Conservation (phyloP, 2,329 filamentous ascomycete genomes). For the Neonectria sp. region DNA sequence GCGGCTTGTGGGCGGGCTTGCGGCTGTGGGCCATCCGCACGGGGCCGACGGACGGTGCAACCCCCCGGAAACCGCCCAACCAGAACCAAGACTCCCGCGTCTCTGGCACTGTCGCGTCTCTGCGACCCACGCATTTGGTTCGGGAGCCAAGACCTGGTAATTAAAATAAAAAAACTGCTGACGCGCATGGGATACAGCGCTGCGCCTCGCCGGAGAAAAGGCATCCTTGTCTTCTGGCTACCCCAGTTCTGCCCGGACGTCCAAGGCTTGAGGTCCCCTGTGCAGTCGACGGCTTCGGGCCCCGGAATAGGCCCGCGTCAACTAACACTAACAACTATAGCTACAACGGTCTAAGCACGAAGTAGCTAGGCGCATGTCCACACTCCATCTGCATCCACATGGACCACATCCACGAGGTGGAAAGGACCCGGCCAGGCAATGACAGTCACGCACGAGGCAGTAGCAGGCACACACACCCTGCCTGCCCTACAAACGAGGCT, state of each 20-base stretch:
- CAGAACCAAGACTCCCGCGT: not conserved
- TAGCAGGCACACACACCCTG: too few relatives aligned
- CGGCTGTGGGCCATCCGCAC: conserved; percentile 1
- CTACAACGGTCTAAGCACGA: not conserved
- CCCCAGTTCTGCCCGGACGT: not conserved
- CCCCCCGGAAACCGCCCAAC: not conserved
- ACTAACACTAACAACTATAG: not conserved
- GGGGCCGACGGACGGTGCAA: not conserved
- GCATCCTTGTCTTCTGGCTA: not conserved
- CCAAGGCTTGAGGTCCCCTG: not conserved
- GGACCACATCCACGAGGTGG: too few relatives aligned
- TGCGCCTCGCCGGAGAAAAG: not conserved
- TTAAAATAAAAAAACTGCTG: conserved; percentile 4
- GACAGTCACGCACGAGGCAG: conserved; percentile 1
- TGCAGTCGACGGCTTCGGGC: not conserved
- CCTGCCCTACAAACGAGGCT: conserved; percentile 5
- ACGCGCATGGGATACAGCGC: not conserved
- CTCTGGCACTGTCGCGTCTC: not conserved
- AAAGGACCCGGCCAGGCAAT: not conserved
- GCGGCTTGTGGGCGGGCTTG: not conserved
- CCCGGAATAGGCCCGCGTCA: not conserved
- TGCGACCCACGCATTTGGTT: conserved; percentile 1
- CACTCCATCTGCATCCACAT: not conserved
- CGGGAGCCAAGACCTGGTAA: not conserved
- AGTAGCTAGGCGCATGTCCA: not conserved